Evolutionary conservation across 768 basidiomycete genomes (phyloP).

Genomic region (Cystofilobasidium ferigula): DNA sequence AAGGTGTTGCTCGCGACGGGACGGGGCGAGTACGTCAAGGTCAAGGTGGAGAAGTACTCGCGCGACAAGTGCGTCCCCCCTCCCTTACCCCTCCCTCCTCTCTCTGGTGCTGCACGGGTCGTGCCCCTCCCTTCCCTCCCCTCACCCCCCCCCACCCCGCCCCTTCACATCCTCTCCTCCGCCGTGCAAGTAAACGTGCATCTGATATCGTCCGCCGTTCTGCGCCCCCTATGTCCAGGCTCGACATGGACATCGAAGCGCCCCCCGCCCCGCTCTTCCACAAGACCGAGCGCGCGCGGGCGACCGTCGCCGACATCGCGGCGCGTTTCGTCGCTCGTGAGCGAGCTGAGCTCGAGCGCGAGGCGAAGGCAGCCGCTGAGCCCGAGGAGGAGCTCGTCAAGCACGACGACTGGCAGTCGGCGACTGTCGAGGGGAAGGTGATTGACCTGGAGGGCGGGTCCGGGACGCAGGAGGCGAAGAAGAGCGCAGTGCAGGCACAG

Average conservation of each 20-base stretch:
- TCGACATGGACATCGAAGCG: background rate
- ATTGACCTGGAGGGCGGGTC: too few relatives aligned
- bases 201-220: background rate
- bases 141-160: too few relatives aligned
- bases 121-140: background rate
- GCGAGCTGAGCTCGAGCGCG: background rate
- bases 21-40: slow-evolving; percentile 21
- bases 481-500: too few relatives aligned
- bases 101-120: background rate
- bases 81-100: background rate
- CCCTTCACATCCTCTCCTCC: background rate
- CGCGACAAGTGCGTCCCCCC: slow-evolving; percentile 10
- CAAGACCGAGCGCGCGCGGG: background rate
- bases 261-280: background rate
- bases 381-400: background rate
- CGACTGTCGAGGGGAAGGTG: background rate
- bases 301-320: background rate
- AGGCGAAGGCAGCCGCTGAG: background rate
- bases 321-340: background rate
- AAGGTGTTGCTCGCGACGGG: slow-evolving; percentile 22
- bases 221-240: background rate
- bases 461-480: too few relatives aligned
- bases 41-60: slow-evolving; percentile 24
- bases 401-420: background rate
- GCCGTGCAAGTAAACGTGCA: background rate